Evolutionary conservation across 257 asterid species (phyloP).

Genomic region (Capsicum chinense): DNA sequence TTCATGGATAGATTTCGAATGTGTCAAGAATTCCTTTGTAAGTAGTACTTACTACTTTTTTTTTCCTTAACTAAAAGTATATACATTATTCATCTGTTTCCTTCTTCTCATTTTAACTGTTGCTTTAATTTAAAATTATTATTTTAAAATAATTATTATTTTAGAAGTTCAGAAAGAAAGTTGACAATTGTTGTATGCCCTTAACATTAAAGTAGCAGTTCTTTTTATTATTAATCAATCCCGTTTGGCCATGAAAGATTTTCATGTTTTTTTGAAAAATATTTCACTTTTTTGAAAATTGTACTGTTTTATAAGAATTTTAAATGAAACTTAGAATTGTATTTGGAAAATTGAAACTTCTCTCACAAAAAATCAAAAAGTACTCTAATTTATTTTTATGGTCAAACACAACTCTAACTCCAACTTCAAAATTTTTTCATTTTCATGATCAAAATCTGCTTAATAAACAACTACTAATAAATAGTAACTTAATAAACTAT

Average conservation of each 20-base stretch:
- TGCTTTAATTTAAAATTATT: background rate
- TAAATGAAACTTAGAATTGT: no score
- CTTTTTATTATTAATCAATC: background rate
- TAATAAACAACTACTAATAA: background rate
- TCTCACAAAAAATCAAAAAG: no score
- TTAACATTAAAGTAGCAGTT: background rate
- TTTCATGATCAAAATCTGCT: no score
- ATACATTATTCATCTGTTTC: background rate
- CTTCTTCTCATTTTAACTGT: no score
- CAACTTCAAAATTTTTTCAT: no score
- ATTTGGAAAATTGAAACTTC: no score
- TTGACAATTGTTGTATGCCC: background rate
- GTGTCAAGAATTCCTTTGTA: background rate
- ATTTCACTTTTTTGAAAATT: no score
- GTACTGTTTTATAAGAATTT: no score
- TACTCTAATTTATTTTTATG: no score
- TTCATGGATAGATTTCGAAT: background rate
- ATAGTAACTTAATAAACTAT: background rate
- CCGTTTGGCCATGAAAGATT: no score
- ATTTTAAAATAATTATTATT: background rate
- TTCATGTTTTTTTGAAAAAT: no score
- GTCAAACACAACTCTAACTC: no score
- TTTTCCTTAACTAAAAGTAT: background rate
- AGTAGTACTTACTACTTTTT: background rate
- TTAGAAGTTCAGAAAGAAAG: background rate